Evolutionary conservation across 495 filamentous ascomycete genomes (phyloP).

Genomic region (Neurospora intermedia): DNA sequence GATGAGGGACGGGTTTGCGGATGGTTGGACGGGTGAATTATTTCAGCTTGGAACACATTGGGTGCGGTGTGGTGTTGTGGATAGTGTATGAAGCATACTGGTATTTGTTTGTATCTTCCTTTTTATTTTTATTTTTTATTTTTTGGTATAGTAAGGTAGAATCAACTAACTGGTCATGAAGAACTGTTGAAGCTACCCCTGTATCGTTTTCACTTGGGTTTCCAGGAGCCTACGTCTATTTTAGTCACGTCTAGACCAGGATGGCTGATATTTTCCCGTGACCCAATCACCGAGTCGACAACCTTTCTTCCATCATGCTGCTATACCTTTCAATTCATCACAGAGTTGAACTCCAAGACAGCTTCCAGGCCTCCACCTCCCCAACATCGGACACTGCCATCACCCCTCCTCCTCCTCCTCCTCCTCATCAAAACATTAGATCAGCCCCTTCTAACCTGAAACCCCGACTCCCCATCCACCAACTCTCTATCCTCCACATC

Average conservation of each 20-base stretch:
- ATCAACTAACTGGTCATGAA: neutral
- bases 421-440: neutral
- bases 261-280: too few relatives aligned
- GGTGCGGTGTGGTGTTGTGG: neutral
- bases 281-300: neutral
- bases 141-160: neutral
- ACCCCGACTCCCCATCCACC: conserved; percentile 53
- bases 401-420: neutral
- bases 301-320: neutral
- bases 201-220: neutral
- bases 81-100: neutral
- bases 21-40: neutral
- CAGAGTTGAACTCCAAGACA: neutral
- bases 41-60: neutral
- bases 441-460: conserved; percentile 36
- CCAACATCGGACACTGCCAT: neutral
- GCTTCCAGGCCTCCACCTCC: neutral
- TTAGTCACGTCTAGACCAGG: neutral
- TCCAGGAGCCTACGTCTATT: neutral
- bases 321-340: neutral
- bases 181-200: neutral
- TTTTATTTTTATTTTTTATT: neutral
- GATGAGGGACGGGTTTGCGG: too few relatives aligned
- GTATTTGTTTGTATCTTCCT: neutral
- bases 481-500: conserved; percentile 55